Percentiles rank a stretch among this genome's conserved stretches.
Conservation (phyloP, 2,329 filamentous ascomycete genomes). For the Colletotrichum viniferum region DNA sequence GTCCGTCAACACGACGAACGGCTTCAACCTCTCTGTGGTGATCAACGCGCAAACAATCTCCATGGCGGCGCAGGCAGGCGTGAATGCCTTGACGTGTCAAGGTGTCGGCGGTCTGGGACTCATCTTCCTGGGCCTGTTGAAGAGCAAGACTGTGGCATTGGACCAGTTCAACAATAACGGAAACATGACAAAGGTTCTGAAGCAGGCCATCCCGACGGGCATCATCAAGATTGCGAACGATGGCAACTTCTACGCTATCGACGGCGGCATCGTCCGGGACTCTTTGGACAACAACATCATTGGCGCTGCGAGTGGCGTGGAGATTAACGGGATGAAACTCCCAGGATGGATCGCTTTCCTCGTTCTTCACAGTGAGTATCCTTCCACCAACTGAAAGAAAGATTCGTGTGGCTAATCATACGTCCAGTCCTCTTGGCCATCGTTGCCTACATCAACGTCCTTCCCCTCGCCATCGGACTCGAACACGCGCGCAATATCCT, state of each 20-base stretch:
- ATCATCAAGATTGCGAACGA: constrained; percentile 28
- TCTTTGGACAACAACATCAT: constrained; percentile 21
- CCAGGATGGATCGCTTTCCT: constrained; percentile 23
- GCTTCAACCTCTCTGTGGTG: constrained; percentile 30
- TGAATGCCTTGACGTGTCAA: constrained; percentile 34
- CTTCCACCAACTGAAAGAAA: neutral
- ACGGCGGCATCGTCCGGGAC: constrained; percentile 26
- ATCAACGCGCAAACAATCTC: constrained; percentile 34
- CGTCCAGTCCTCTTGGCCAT: constrained; percentile 28
- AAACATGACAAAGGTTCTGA: constrained; percentile 17
- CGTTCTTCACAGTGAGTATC: constrained; percentile 27
- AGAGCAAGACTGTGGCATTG: constrained; percentile 25
- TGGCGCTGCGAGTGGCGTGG: constrained; percentile 24
- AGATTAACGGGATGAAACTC: constrained; percentile 23
- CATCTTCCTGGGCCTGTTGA: constrained; percentile 28
- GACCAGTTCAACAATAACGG: neutral
- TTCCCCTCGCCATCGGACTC: constrained; percentile 32
- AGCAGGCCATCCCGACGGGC: constrained; percentile 29
- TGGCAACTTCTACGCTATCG: constrained; percentile 30
- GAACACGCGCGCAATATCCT: constrained; percentile 30
- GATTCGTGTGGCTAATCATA: neutral
- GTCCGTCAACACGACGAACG: constrained; percentile 12
- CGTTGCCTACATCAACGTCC: constrained; percentile 26
- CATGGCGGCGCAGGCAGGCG: constrained; percentile 28
- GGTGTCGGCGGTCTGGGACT: constrained; percentile 36